A percentile compares a stretch with the other conserved stretches of the same genome.
Evolutionary conservation across 352 stramenopile species (phyloP).

Genomic region (Globisporangium splendens): DNA sequence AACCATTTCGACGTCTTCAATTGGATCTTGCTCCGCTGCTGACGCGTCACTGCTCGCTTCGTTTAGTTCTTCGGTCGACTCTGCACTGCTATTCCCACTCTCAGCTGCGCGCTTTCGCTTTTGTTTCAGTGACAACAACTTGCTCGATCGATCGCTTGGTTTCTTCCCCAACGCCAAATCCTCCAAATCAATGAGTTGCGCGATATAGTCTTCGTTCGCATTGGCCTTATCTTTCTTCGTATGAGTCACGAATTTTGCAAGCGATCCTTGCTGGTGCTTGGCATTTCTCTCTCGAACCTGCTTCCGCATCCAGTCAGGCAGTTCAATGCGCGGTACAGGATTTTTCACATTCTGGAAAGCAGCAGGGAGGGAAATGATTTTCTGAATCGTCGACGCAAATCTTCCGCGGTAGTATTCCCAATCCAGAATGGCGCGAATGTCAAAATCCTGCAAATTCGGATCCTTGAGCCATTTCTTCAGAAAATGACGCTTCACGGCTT

Average conservation of each 20-base stretch:
- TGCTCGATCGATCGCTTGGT: slow-evolving; percentile 10
- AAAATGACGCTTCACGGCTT: slow-evolving; percentile 94
- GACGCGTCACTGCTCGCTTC: slow-evolving; percentile 13
- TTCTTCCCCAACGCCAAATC: slow-evolving; percentile 35
- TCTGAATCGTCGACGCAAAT: slow-evolving; percentile 92
- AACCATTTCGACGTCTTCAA: neutral
- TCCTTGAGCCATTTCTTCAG: slow-evolving; percentile 97
- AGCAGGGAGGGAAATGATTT: slow-evolving; percentile 99
- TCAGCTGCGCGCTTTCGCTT: slow-evolving; percentile 15
- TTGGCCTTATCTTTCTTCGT: slow-evolving; percentile 17
- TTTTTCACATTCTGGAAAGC: slow-evolving; percentile 97
- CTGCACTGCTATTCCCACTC: slow-evolving; percentile 7
- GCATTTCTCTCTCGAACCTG: slow-evolving; percentile 90
- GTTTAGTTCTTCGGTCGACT: slow-evolving; percentile 25
- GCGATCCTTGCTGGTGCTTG: slow-evolving; percentile 72
- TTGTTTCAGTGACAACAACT: slow-evolving; percentile 8
- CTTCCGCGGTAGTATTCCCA: slow-evolving; percentile 97
- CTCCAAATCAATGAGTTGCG: slow-evolving; percentile 70
- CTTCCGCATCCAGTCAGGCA: slow-evolving; percentile 96
- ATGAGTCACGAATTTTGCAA: slow-evolving; percentile 89
- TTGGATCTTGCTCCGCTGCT: slow-evolving; percentile 2
- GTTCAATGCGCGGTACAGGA: slow-evolving; percentile 93
- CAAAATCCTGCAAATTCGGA: slow-evolving; percentile 89
- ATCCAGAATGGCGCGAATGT: slow-evolving; percentile 94
- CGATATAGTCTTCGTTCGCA: slow-evolving; percentile 41